Percentiles rank a stretch among this genome's conserved stretches.
Evolutionary conservation across 1,139 yeast species (phyloP).

Genomic region (Yamadazyma membranifaciens): DNA sequence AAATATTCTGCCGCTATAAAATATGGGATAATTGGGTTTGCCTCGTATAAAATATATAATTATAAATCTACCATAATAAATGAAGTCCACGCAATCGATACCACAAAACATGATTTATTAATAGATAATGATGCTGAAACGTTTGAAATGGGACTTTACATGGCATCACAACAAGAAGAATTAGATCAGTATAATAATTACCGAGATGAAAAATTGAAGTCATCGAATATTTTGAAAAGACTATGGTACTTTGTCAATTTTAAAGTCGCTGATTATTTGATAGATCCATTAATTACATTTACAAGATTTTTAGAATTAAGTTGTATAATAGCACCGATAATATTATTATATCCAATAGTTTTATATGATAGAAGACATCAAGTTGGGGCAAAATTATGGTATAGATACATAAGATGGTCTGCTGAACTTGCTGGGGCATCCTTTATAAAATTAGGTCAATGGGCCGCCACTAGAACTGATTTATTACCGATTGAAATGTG

Average conservation of each 20-base stretch:
- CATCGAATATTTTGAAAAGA: slow-evolving; percentile 26
- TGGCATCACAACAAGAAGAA: slow-evolving; percentile 59
- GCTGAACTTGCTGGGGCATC: slow-evolving; percentile 92
- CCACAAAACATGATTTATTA: slow-evolving; percentile 32
- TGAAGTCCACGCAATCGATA: slow-evolving; percentile 35
- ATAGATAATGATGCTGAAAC: slow-evolving; percentile 58
- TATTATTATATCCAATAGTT: slow-evolving; percentile 63
- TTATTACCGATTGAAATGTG: slow-evolving; percentile 82
- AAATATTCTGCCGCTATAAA: slow-evolving; percentile 3
- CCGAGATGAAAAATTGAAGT: slow-evolving; percentile 23
- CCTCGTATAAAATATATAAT: slow-evolving; percentile 10
- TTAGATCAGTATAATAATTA: slow-evolving; percentile 24
- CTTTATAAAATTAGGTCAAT: slow-evolving; percentile 92
- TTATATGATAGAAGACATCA: slow-evolving; percentile 52
- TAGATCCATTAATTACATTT: slow-evolving; percentile 70
- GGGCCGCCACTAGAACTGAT: slow-evolving; percentile 99
- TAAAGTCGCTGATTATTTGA: slow-evolving; percentile 46
- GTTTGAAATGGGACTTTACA: slow-evolving; percentile 63
- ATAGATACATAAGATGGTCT: slow-evolving; percentile 57
- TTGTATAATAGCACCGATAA: slow-evolving; percentile 66
- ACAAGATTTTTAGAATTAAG: slow-evolving; percentile 69
- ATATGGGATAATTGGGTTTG: slow-evolving; percentile 13
- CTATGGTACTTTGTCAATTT: slow-evolving; percentile 37
- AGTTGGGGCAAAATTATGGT: slow-evolving; percentile 74
- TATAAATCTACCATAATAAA: slow-evolving; percentile 19